Base-by-base conservation (phyloP, 2,329 filamentous ascomycete species). In the Colletotrichum euphorbiae region DNA sequence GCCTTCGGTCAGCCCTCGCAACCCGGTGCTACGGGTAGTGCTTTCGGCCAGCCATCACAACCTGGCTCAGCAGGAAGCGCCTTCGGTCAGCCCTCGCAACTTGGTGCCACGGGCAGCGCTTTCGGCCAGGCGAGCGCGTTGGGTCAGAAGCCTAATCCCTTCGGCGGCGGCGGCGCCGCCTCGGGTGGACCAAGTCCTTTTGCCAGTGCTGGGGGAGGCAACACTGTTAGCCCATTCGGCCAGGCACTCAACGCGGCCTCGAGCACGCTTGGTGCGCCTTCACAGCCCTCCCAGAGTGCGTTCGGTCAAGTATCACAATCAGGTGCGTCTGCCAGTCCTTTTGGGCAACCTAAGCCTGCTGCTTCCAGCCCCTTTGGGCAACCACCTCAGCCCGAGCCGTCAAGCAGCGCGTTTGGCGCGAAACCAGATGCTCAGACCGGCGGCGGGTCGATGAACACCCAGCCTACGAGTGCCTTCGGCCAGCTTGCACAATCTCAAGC, bases 71-170 rank as follows among this genome's bases (percentile, higher is more conserved):
- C 33, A 1, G 38, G 61, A 28, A 70, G 73, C 28, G 72, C 72
- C 6, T 75, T 75, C 59, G 72, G 72, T 2, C 71, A 72, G 17
- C 45, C 73, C 9, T 56, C 59, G 13, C 55, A 67, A 43, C 48
- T 62, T 5, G 51, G 33, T 12, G 45, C 36, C 6, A 45, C 40
- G 3, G 38, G 61, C 33, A 70, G 73, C 28, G 72, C 72, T 0
- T 83, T 85, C 69, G 77, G 79, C 6, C 81, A 81, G 58, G 70
- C 78, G 1, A 76, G 75, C 40, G 74, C 78, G 36, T 71, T 81
- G 38, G 80, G 80, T 3, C 75, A 77, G 60, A 79, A 78, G 42
- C 71, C 77, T 8, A 83, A 77, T 59, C 78, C 80, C 3, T 82
- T 82, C 60, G 80, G 69, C 8, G 75, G 71, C 8, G 65, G 48